phyloP scores from a whole-genome alignment of 2,329 filamentous ascomycete genomes.

The Colletotrichum cordylinicola region DNA sequence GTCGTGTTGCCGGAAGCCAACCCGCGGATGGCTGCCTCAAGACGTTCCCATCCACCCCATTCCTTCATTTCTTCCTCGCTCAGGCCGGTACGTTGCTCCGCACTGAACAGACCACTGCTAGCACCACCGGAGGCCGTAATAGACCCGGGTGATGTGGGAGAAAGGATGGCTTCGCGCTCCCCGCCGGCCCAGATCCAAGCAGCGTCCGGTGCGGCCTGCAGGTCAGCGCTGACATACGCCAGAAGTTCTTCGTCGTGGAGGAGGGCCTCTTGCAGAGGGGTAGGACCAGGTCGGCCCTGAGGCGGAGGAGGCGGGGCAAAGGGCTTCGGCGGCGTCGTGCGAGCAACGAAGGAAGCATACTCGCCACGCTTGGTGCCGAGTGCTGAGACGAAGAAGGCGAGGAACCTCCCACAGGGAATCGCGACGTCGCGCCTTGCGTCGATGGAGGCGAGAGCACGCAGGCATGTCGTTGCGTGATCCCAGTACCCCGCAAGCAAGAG shows the following conservation, averaged over 20 bases:
- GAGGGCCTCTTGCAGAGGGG: constrained; percentile 40
- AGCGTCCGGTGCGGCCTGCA: constrained; percentile 78
- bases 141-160: constrained; percentile 18
- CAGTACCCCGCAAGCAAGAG: constrained; percentile 78
- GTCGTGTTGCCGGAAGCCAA: constrained; percentile 30
- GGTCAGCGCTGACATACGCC: constrained; percentile 83
- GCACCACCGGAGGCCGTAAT: constrained; percentile 25
- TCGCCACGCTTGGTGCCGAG: constrained; percentile 63
- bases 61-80: constrained; percentile 64
- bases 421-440: constrained; percentile 76
- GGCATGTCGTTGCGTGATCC: constrained; percentile 73
- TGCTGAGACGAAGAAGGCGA: constrained; percentile 79
- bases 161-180: constrained; percentile 49
- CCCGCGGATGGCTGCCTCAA: constrained; percentile 58
- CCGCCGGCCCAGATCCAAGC: constrained; percentile 83
- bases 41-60: constrained; percentile 82
- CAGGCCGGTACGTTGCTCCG: constrained; percentile 56
- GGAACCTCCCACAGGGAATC: constrained; percentile 78
- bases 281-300: constrained; percentile 26
- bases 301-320: constrained; percentile 30
- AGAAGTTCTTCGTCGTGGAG: constrained; percentile 83
- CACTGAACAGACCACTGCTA: constrained; percentile 47
- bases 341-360: constrained; percentile 42
- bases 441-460: constrained; percentile 74
- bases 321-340: constrained; percentile 35